Base-by-base conservation (phyloP, 2,329 filamentous ascomycete genomes). In the Arthroderma uncinatum region DNA sequence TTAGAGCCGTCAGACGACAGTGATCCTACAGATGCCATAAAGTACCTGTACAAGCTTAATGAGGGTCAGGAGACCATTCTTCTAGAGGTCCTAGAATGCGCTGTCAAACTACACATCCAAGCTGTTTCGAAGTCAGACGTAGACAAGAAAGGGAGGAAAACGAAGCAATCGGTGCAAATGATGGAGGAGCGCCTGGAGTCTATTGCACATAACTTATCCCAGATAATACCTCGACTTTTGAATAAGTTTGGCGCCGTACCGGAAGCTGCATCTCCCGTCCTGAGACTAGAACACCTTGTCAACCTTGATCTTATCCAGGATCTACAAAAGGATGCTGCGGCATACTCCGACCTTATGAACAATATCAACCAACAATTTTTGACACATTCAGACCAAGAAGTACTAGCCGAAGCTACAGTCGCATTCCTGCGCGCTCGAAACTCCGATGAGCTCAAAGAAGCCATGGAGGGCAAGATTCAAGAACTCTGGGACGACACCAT, bases 331-430 rank as follows among this genome's bases (percentile, higher is more conserved):
- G 89, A 94, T 62, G 83, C 89, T 0, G 84, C 86, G 1, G 85
- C 84, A 1, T 95, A 94, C 67, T 82, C 85, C 5, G 83, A 85
- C 21, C 75, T 97, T 30, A 77, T 98, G 1, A 90, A 95, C 63
- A 91, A 96, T 65, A 89, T 97, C 64, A 90, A 88, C 70, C 89
- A 89, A 58, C 93, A 98, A 65, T 97, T 98, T 73, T 84, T 87
- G 64, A 84, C 89, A n/a, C 93, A 98, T 67, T 87, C 88, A 44
- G 89, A 95, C 65, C 86, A 88, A 64, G 82, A 82, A 57, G 91
- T 97, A 16, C 78, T 98, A 48, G 83, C 83, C 9, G 91, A 96
- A 70, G 92, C 90, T 12, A 86, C 87, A 28, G 79, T 83, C 21
- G 88, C 91, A 4, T 81, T 98, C 37, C 74, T 95, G 33, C 89